A percentile compares a stretch with the other conserved stretches of the same genome.
These are phyloP conservation scores for Fragaria nilgerrensis DNA, from an alignment of 306 rosid genomes.

Conservation along the genomic window DNA sequence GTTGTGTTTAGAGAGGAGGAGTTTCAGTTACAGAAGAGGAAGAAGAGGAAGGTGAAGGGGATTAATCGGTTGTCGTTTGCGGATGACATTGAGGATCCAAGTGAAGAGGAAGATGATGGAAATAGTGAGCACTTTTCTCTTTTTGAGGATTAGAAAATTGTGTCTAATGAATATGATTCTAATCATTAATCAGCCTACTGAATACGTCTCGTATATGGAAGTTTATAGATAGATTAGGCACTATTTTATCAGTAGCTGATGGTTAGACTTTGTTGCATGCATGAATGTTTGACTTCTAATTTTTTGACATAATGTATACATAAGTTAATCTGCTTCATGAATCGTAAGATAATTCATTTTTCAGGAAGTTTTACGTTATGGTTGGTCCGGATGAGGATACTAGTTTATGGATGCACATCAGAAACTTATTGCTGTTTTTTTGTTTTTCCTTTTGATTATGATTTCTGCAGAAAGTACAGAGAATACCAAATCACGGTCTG, in stretches of 20 bases:
- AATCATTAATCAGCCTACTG: neutral
- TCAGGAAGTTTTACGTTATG: neutral
- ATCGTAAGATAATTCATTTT: neutral
- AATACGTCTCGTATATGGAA: neutral
- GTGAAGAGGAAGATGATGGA: slow-evolving; percentile 70
- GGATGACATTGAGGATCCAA: slow-evolving; percentile 70
- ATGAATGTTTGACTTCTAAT: neutral
- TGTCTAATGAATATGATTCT: neutral
- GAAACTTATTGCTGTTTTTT: slow-evolving; percentile 11
- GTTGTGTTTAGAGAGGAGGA: slow-evolving; percentile 68
- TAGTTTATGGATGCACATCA: neutral
- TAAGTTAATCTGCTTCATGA: neutral
- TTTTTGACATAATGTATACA: neutral
- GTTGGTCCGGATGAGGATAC: neutral
- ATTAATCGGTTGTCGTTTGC: slow-evolving; percentile 78
- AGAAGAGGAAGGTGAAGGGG: slow-evolving; percentile 88
- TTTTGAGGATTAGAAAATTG: no score
- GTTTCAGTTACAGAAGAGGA: slow-evolving; percentile 78
- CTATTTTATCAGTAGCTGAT: neutral
- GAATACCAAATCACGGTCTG: slow-evolving; percentile 37
- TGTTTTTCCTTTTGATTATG: slow-evolving; percentile 3
- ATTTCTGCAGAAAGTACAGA: slow-evolving; percentile 40
- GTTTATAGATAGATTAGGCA: neutral
- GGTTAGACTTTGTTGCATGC: neutral
- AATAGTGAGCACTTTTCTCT: slow-evolving; percentile 34